phyloP scores from a whole-genome alignment of 495 filamentous ascomycete species.

The Usnea hakonensis region DNA sequence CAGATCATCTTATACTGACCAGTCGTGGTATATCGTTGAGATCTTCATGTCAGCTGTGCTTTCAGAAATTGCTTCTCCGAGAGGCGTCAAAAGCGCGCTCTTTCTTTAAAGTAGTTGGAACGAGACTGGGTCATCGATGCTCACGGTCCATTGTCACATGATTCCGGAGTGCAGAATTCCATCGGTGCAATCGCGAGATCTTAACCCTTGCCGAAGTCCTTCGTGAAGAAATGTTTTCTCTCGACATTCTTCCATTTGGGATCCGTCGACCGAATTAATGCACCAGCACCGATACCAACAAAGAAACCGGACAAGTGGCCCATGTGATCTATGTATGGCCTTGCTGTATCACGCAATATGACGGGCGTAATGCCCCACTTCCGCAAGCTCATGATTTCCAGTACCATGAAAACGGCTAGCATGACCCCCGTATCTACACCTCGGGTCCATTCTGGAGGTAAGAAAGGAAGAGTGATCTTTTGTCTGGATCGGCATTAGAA shows the following conservation, averaged over 20 bases:
- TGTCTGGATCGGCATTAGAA: background rate
- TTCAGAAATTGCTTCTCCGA: background rate
- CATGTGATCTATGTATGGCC: constrained; percentile 48
- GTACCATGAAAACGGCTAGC: background rate
- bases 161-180: background rate
- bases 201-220: background rate
- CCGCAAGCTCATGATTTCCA: constrained; percentile 9
- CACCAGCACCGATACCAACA: constrained; percentile 39
- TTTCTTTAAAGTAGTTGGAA: background rate
- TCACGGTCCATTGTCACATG: background rate
- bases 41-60: background rate
- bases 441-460: constrained; percentile 8
- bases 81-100: background rate
- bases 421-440: constrained; percentile 15
- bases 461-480: constrained; percentile 10
- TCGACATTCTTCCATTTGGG: constrained; percentile 15
- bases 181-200: background rate
- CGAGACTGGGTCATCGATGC: background rate
- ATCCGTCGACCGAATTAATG: constrained; percentile 18
- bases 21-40: background rate
- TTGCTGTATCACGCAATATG: background rate
- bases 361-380: background rate
- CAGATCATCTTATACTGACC: background rate
- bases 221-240: constrained; percentile 13
- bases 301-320: constrained; percentile 67